phyloP scores from a whole-genome alignment of 1,139 yeast species.

The Blastobotrys petasosporus region DNA sequence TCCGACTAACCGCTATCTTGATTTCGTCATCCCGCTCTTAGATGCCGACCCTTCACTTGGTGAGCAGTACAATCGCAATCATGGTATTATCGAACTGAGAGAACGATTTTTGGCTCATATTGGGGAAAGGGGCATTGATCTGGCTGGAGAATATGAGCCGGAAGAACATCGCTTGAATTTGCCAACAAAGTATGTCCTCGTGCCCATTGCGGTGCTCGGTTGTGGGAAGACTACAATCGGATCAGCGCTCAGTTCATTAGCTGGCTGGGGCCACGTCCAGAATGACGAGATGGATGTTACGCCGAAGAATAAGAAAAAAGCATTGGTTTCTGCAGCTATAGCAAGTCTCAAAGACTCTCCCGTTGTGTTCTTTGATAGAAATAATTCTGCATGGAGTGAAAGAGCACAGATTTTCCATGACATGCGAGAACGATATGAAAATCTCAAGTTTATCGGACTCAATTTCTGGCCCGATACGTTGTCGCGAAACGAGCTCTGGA shows the following conservation, averaged over 20 bases:
- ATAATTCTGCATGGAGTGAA: slow-evolving; percentile 69
- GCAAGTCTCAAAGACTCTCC: slow-evolving; percentile 35
- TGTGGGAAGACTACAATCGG: slow-evolving; percentile 92
- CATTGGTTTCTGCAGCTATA: slow-evolving; percentile 46
- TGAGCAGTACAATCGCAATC: slow-evolving; percentile 47
- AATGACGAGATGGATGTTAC: slow-evolving; percentile 65
- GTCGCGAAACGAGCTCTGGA: slow-evolving; percentile 23
- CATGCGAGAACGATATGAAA: slow-evolving; percentile 32
- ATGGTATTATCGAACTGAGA: slow-evolving; percentile 72
- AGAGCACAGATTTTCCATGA: slow-evolving; percentile 60
- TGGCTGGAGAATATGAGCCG: slow-evolving; percentile 24
- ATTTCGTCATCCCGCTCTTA: slow-evolving; percentile 55
- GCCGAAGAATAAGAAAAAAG: slow-evolving; percentile 26
- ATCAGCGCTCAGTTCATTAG: slow-evolving; percentile 49
- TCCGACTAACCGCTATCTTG: slow-evolving; percentile 62
- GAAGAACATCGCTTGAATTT: background rate
- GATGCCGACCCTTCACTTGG: slow-evolving; percentile 38
- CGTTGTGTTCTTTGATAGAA: slow-evolving; percentile 74
- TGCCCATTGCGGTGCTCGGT: slow-evolving; percentile 88
- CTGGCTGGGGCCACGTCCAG: slow-evolving; percentile 73
- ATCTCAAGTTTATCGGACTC: slow-evolving; percentile 54
- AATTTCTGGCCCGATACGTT: slow-evolving; percentile 51
- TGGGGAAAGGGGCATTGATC: slow-evolving; percentile 44
- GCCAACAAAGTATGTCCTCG: slow-evolving; percentile 50
- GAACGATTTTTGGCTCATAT: slow-evolving; percentile 47